Evolutionary conservation across 805 yeast species (phyloP), one percentile per base, ranked within the genome.

Genomic region (Sporopachydermia lactativora): DNA sequence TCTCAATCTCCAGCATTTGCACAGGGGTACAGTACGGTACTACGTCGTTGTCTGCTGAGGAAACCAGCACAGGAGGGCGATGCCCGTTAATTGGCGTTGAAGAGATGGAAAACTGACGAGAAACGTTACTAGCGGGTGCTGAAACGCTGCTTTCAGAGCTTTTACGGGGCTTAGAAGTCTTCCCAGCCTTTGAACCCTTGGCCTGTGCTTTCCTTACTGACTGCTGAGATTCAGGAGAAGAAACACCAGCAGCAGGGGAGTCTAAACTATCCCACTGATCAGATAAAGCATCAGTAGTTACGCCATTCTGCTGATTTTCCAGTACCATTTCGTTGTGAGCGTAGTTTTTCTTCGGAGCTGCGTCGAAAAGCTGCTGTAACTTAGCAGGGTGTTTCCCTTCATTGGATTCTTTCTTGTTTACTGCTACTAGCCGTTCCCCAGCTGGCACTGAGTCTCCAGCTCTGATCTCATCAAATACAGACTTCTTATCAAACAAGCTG

Each of bases 261-360:
- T 51, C 43, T 17, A 61, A 51, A 3, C 48, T 49, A 47, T 74
- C 77, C 83, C 85, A 77, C 17, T 62, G 64, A 49, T 76, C 82
- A 5, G 43, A 15, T 24, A 19, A 18, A n/a, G 17, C 2, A 40
- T 6, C 15, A 42, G 18, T 17, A 45, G 35, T 16, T 37, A 34
- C 19, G 43, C 46, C 42, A 4, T 53, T 49, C 38, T 59, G 57
- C 15, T 56, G 53, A 24, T 59, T 58, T 17, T 71, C 65, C 28
- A 79, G 58, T n/a, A 84, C 81, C 80, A 80, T 81, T 57, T 85
- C 95, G 50, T 75, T 71, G 47, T 70, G 73, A 15, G 70, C 80
- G 50, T 73, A 80, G 42, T 80, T 82, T 18, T 64, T 61, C 48
- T 65, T 63, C 48, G 59, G 53, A 37, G 38, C 38, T 41, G 42